Base-by-base conservation (phyloP, 805 yeast genomes). In the Metschnikowia cubensis region DNA sequence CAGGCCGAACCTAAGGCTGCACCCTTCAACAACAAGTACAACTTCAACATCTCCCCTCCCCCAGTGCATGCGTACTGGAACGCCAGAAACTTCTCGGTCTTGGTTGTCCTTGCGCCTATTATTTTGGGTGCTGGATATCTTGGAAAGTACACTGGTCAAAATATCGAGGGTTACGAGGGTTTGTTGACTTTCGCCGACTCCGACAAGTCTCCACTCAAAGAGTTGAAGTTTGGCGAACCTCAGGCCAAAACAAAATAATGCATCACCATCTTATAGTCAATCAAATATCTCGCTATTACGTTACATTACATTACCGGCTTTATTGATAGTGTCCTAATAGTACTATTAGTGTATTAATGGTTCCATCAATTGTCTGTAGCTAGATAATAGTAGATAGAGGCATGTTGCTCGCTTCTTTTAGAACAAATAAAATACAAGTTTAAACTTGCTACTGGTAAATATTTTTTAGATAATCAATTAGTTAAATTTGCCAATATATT, bases 1-100 rank as follows among this genome's bases (percentile, higher is more conserved):
- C 56, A 59, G 13, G 34, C 59, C 8, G 52, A 55, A 25, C 48
- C 55, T 10, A 52, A 55, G 42, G 60, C 59, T 32, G 49, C 70
- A n/a, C 48, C 69, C n/a, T 73, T 73, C 66, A 69, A 60, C 60
- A 73, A 73, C 65, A 73, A 71, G 51, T 58, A 64, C 62, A 67
- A 69, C 60, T 73, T 73, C 63, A 67, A 73, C 61, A 66, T 64
- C 51, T 63, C 63, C 50, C 77, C 77, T 34, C 78, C 78, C 37
- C 77, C 71, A 45, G 73, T 70, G 45, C 78, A 73, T 56, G 69
- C 67, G 53, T 73, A 73, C 64, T 73, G 78, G 78, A 70, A 66
- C 56, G 59, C 60, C 54, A 65, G 70, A 50, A 72, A 73, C 59
- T 62, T 68, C 42, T 59, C 65, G 25, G 65, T 71, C 33, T 59